Evolutionary conservation across 2,329 filamentous ascomycete species (phyloP).

Genomic region (Scortechinia acanthostroma): DNA sequence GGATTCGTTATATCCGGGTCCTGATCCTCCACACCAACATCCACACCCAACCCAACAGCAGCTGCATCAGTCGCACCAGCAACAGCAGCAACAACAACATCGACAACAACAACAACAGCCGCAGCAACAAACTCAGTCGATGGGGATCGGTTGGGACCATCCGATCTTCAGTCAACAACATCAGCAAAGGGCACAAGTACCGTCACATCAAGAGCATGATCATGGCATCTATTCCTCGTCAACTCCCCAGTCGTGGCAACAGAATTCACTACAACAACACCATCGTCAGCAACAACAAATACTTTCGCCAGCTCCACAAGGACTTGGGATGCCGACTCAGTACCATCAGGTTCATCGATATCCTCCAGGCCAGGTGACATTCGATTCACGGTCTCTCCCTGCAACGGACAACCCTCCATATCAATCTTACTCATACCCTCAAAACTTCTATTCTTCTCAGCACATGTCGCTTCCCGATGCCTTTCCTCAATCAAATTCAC

Average conservation of each 20-base stretch:
- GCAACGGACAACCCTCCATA: background rate
- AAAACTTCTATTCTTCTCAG: background rate
- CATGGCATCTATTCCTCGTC: constrained; percentile 1
- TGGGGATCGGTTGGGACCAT: constrained; percentile 1
- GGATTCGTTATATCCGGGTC: background rate
- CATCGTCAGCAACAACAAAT: no score
- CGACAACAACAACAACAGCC: background rate
- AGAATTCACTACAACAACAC: background rate
- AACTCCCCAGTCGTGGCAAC: background rate
- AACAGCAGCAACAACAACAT: background rate
- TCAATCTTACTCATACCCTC: background rate
- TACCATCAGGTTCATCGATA: background rate
- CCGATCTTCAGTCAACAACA: background rate
- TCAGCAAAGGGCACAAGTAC: background rate
- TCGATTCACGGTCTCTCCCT: background rate
- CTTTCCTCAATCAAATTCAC: background rate
- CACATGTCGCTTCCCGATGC: background rate
- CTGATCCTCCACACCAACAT: no score
- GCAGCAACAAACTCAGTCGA: background rate
- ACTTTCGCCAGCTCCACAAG: background rate
- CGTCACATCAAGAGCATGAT: background rate
- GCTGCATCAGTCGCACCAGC: background rate
- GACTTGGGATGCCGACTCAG: background rate
- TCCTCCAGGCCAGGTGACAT: background rate
- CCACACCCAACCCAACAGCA: no score